phyloP scores from a whole-genome alignment of 2,329 filamentous ascomycete species.

The Epicoccum nigrum region DNA sequence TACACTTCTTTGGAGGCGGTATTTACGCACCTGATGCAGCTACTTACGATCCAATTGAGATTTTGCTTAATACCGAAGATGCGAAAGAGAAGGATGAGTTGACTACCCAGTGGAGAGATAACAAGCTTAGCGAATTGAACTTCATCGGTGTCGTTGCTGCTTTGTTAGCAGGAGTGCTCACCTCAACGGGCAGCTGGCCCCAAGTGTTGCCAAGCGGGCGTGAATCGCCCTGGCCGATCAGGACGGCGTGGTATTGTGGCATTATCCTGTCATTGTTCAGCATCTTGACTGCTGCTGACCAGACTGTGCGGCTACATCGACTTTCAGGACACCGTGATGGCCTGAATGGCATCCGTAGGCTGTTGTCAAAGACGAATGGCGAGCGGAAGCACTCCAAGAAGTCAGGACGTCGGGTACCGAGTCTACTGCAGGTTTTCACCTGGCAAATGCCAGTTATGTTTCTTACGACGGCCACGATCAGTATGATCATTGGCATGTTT shows the following conservation, averaged over 20 bases:
- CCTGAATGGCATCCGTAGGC: conserved; percentile 42
- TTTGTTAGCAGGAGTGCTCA: conserved; percentile 46
- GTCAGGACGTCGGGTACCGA: conserved; percentile 25
- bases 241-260: conserved; percentile 52
- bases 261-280: conserved; percentile 59
- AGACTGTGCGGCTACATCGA: conserved; percentile 52
- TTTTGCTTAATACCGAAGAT: conserved; percentile 47
- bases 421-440: conserved; percentile 40
- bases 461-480: conserved; percentile 41
- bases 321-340: conserved; percentile 51
- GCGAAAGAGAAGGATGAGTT: conserved; percentile 42
- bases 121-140: conserved; percentile 50
- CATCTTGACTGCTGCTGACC: conserved; percentile 54
- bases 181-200: conserved; percentile 54
- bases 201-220: conserved; percentile 47
- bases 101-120: conserved; percentile 48
- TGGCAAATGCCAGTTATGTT: conserved; percentile 51
- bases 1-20: conserved; percentile 43
- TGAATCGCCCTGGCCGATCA: conserved; percentile 50
- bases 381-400: conserved; percentile 24
- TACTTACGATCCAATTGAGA: conserved; percentile 47
- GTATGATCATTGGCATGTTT: conserved; percentile 49
- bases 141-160: conserved; percentile 50
- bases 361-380: conserved; percentile 38
- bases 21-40: conserved; percentile 42